Evolutionary conservation across 768 basidiomycete species (phyloP), one percentile per base, ranked within the genome.

Genomic region (Suillus spraguei): DNA sequence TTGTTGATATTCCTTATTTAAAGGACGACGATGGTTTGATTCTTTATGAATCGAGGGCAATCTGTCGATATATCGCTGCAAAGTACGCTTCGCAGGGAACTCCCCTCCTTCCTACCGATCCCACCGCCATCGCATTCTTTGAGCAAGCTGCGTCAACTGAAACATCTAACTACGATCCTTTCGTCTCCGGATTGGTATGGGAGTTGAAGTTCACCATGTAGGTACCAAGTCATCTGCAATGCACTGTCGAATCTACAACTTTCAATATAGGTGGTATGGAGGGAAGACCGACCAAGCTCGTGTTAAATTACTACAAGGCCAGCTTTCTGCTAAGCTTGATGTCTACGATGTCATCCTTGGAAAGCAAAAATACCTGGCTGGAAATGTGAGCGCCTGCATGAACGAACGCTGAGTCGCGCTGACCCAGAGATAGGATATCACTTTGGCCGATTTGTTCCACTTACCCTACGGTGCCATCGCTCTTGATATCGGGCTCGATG

Each of bases 101-200:
- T 8, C 67, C 66, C 2, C 71, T 83, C 46, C 65, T 80, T 52
- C 82, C 82, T 3, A 62, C 67, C 7, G 77, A 80, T 61, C 54
- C 74, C 22, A 67, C 70, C 65, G 72, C 73, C 11, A 56, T 70
- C 9, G 85, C 82, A 2, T 71, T 82, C 13, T 83, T 85, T 64
- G 84, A 86, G 67, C 83, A 84, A 68, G 82, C 82, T 0, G 78
- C 66, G 0, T 83, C 82, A 10, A 75, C 83, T 64, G 89, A 91
- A 72, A 54, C 68, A 7, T 72, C 72, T 66, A 80, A 87, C 70
- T 90, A 87, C 63, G 80, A 87, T 59, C 68, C 78, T 0, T 76
- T 67, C 53, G 86, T 81, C 0, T 63, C 70, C 10, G 72, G 69
- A 2, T 72, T 85, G 6, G 79, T 78, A 4, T 66, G 59, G 11